Base-by-base conservation (phyloP, 2,329 filamentous ascomycete species). In the Calcarisporium arbuscula region DNA sequence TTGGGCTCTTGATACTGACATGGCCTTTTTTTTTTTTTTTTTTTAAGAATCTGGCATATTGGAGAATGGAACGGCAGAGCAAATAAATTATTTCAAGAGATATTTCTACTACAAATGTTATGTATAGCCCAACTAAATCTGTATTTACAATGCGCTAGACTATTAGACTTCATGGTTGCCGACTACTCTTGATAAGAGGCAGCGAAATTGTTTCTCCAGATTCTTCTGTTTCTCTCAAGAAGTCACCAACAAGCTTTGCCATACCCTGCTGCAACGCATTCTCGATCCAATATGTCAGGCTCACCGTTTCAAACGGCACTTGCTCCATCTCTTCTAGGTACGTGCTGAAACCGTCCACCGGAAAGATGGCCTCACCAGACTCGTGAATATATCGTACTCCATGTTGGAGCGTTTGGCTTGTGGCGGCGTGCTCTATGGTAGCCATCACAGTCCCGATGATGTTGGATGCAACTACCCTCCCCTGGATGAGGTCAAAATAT, bases 401-500 rank as follows among this genome's bases (percentile, higher is more conserved):
- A 15, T 10, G 17, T 17, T 14, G 29, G 17, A 14, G 8, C 15
- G n/a, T 14, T 10, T 19, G 8, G 14, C 14, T 9, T 18, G 10
- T 31, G 8, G 10, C 29, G 10, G 16, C 10, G 17, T 11, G 29
- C 9, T 31, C 8, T 15, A 31, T 15, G 10, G 14, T 11, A 15
- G 9, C 7, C 9, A 11, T 10, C 14, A 31, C n/a, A 31, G 14
- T 19, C 15, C n/a, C 17, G 14, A 31, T 15, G 10, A 31, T 31
- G 29, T 19, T 19, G 29, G 29, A 18, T 18, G 29, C 29, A 9
- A 14, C 29, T 18, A 19, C 29, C 14, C 10, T 10, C 10, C 15
- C 29, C n/a, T 18, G n/a, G n/a, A 31, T 18, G 12, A 35, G 14
- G 26, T 35, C 33, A 15, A 35, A 30, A 11, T 35, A 11, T 19